A percentile compares a stretch with the other conserved stretches of the same genome.
Conservation (phyloP, 164 flowering plant species). For the Vitis riparia region DNA sequence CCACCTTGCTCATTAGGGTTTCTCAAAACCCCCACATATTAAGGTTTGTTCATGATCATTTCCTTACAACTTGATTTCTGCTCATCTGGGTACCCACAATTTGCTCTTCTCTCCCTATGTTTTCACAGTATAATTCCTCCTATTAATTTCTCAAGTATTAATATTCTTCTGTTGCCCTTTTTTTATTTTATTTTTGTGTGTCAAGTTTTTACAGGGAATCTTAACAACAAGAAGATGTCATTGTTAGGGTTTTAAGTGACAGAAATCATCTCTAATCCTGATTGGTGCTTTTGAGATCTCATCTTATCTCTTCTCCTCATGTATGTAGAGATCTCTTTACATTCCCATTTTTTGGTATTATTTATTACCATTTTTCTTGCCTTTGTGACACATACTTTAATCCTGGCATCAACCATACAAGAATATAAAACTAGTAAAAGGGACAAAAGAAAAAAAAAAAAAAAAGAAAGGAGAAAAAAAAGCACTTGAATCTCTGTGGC, state of each 20-base stretch:
- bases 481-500: conserved; percentile 9
- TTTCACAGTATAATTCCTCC: too few species aligned
- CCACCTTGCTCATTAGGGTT: too few species aligned
- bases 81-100: not conserved
- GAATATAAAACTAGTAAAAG: conserved; percentile 2
- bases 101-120: not conserved
- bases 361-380: not conserved
- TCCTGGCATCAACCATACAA: not conserved
- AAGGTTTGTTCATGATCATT: too few species aligned
- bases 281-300: conserved; percentile 28
- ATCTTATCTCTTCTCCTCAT: conserved; percentile 9
- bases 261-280: conserved; percentile 11
- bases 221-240: conserved; percentile 3
- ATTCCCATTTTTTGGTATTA: not conserved
- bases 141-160: too few species aligned
- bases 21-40: too few species aligned
- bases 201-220: conserved; percentile 9
- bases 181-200: not conserved
- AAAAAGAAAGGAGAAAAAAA: not conserved
- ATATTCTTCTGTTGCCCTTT: too few species aligned
- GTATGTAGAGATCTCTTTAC: not conserved
- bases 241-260: conserved; percentile 23
- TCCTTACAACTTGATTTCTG: not conserved
- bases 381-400: conserved; percentile 1
- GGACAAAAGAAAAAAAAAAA: not conserved